phyloP scores from a whole-genome alignment of 192 early-diverging fungal species.

The Gaertneriomyces semiglobifer region DNA sequence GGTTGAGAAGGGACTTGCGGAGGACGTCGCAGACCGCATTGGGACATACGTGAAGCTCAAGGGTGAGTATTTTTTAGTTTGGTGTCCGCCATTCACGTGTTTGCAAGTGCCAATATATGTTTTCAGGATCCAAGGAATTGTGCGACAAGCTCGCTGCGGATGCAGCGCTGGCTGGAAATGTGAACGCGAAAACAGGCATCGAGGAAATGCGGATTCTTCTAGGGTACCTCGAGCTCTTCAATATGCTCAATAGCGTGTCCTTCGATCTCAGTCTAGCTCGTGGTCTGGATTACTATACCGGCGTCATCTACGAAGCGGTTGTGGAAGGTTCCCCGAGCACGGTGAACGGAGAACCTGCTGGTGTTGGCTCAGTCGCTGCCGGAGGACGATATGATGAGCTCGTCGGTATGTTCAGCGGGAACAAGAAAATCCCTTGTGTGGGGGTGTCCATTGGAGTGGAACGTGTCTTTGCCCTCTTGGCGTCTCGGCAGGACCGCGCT shows the following conservation, averaged over 20 bases:
- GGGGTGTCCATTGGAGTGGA: constrained; percentile 95
- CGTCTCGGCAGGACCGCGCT: constrained; percentile 7
- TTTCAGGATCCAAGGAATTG: constrained; percentile 68
- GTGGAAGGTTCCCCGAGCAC: constrained; percentile 21
- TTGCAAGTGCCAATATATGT: not conserved
- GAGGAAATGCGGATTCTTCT: constrained; percentile 84
- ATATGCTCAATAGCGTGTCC: constrained; percentile 66
- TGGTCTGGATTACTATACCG: constrained; percentile 98
- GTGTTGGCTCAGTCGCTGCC: constrained; percentile 92
- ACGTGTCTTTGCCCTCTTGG: constrained; percentile 82
- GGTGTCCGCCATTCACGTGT: not conserved
- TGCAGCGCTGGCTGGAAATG: constrained; percentile 60
- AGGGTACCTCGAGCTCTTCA: constrained; percentile 77
- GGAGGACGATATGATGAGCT: constrained; percentile 97
- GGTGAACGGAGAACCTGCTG: constrained; percentile 69
- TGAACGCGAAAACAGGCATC: constrained; percentile 72
- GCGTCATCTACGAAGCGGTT: constrained; percentile 97
- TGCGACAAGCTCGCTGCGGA: constrained; percentile 68
- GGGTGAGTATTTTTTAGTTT: constrained; percentile 23
- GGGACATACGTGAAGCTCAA: constrained; percentile 85
- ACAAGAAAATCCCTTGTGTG: constrained; percentile 86
- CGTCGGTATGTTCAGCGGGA: constrained; percentile 90
- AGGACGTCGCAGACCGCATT: constrained; percentile 81
- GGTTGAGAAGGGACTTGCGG: constrained; percentile 83
- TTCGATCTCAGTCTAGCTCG: constrained; percentile 96